Conservation (phyloP, 169 alveolate species). For the Cryptosporidium bovis region DNA sequence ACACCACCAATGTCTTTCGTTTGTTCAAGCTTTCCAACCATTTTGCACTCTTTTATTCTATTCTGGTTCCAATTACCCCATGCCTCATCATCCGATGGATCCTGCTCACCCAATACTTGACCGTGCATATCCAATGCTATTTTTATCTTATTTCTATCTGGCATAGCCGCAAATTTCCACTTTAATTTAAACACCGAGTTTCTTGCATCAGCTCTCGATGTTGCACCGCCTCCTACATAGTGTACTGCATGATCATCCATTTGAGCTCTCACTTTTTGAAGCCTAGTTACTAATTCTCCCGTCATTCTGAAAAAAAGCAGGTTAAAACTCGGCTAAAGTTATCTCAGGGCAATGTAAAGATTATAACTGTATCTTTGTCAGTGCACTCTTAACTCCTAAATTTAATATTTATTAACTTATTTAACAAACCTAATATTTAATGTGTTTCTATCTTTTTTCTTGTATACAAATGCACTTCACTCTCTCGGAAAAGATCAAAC, state of each 20-base stretch:
- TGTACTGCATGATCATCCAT: slow-evolving; percentile 80
- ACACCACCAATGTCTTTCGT: slow-evolving; percentile 58
- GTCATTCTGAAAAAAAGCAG: slow-evolving; percentile 23
- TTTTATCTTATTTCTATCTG: slow-evolving; percentile 76
- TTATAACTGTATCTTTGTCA: too few relatives aligned
- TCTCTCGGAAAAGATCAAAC: too few relatives aligned
- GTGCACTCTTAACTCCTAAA: too few relatives aligned
- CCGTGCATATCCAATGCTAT: slow-evolving; percentile 78
- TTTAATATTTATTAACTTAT: too few relatives aligned
- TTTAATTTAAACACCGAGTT: slow-evolving; percentile 79
- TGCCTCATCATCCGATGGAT: slow-evolving; percentile 80
- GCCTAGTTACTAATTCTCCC: slow-evolving; percentile 74
- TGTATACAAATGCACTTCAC: too few relatives aligned
- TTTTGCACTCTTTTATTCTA: slow-evolving; percentile 38
- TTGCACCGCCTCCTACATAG: slow-evolving; percentile 78
- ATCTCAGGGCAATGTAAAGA: too few relatives aligned
- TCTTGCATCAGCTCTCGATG: slow-evolving; percentile 80
- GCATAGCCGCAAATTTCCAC: slow-evolving; percentile 76
- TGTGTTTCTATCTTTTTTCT: too few relatives aligned
- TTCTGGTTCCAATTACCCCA: slow-evolving; percentile 77
- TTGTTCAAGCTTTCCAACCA: slow-evolving; percentile 63
- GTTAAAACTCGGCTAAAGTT: too few relatives aligned
- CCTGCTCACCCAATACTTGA: slow-evolving; percentile 76
- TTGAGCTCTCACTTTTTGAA: slow-evolving; percentile 76
- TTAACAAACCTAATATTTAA: too few relatives aligned